Evolutionary conservation across 768 basidiomycete genomes (phyloP), one percentile per base, ranked within the genome.

Genomic region (Agrocybe chaxingu): DNA sequence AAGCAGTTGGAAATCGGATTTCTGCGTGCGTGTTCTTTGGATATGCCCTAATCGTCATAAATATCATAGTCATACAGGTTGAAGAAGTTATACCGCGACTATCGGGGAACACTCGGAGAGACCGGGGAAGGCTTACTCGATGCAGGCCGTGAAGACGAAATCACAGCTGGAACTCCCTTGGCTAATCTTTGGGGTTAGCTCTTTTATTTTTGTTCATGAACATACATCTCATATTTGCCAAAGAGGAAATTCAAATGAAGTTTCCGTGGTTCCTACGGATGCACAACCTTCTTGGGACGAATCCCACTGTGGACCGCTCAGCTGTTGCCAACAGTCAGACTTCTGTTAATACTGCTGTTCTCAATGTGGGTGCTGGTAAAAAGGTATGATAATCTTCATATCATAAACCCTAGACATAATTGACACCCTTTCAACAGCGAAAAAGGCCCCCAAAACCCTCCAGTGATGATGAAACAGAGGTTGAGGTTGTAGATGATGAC

Each of bases 181-280:
- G 34, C n/a, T 12, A 52, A 52, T 39, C 19, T 47, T 18, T 52
- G 51, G 51, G 18, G 45, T 49, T 48, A 18, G 13, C 39, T 6
- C 32, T 38, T 11, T 49, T 12, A 4, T 24, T 24, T 24, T 24
- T 5, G 3, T 29, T 6, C 18, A 30, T 24, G 18, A 29, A 16
- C 3, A 7, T 12, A 35, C 19, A 4, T 13, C 7, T 46, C 39
- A 45, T 16, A 19, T 32, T 13, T 13, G 4, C 18, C 40, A 19
- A 19, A 64, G 63, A 66, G 7, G 33, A 45, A 12, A 62, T 66
- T 41, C 2, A 54, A 39, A 30, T 36, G 13, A 56, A 59, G 33
- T 65, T 64, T 35, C 58, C 58, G 12, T 66, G 64, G 64, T 66
- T 62, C 42, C 55, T 55, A 24, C 51, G 51, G 2, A 47, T 66